A percentile compares a stretch with the other conserved stretches of the same genome.
These are phyloP conservation scores for Aotearoamyces nothofagi DNA, from an alignment of 2,329 filamentous ascomycete genomes.

Conservation along the genomic window DNA sequence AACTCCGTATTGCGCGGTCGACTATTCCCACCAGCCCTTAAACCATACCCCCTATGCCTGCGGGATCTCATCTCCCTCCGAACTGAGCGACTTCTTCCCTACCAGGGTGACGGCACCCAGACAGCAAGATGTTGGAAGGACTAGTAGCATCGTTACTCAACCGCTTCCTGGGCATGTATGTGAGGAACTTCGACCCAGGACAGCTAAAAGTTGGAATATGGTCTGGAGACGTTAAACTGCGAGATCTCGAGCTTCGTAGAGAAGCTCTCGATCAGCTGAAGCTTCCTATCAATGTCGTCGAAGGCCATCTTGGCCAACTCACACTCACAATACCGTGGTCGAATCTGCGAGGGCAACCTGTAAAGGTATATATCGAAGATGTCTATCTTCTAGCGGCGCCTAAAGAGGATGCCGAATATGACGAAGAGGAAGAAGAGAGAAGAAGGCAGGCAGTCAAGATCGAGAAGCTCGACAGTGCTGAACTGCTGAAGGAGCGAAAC, in stretches of 20 bases:
- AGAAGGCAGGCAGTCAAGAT: conserved; percentile 89
- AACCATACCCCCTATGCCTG: too few species aligned
- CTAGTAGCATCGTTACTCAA: conserved; percentile 95
- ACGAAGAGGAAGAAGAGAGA: conserved; percentile 81
- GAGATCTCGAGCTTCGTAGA: conserved; percentile 78
- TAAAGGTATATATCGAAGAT: conserved; percentile 92
- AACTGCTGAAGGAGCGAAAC: conserved; percentile 82
- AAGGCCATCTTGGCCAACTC: conserved; percentile 84
- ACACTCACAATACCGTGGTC: conserved; percentile 95
- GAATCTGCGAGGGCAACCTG: conserved; percentile 83
- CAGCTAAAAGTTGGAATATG: conserved; percentile 98
- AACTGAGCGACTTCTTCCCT: too few species aligned
- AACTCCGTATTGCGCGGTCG: too few species aligned
- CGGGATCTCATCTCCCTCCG: too few species aligned
- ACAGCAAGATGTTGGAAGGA: conserved; percentile 79
- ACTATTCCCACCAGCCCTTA: too few species aligned
- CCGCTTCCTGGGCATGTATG: conserved; percentile 98
- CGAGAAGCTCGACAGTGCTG: conserved; percentile 94
- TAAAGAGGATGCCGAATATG: conserved; percentile 86
- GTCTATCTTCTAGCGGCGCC: conserved; percentile 90
- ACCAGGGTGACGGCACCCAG: conserved; percentile 58
- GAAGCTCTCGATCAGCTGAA: conserved; percentile 96
- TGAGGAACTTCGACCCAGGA: conserved; percentile 96
- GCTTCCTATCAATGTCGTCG: conserved; percentile 89
- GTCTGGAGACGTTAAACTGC: conserved; percentile 94